These are phyloP conservation scores for Xylaria castorea DNA, from an alignment of 495 filamentous ascomycete genomes.

Conservation along the genomic window DNA sequence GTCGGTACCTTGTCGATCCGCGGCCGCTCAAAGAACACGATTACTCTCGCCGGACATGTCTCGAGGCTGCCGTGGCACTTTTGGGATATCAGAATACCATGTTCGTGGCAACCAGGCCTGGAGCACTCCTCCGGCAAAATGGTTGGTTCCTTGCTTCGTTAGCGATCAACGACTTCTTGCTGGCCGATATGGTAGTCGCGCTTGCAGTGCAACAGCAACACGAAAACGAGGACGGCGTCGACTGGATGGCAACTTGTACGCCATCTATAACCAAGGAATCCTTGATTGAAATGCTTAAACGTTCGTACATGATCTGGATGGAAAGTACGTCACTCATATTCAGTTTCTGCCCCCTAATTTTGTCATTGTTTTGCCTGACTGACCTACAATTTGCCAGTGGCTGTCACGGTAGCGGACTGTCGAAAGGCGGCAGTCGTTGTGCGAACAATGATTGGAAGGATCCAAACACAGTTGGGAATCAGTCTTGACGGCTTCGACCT, in stretches of 20 bases:
- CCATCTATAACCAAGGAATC: slow-evolving; percentile 37
- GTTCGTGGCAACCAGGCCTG: slow-evolving; percentile 47
- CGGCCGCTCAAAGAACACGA: slow-evolving; percentile 65
- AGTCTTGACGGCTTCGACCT: not conserved
- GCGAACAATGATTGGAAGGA: slow-evolving; percentile 35
- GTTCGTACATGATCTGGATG: slow-evolving; percentile 44
- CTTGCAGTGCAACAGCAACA: slow-evolving; percentile 46
- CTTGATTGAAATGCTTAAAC: slow-evolving; percentile 37
- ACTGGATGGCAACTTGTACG: slow-evolving; percentile 36
- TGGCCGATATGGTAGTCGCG: slow-evolving; percentile 56
- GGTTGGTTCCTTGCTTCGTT: slow-evolving; percentile 53
- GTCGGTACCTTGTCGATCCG: slow-evolving; percentile 68
- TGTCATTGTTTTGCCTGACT: not conserved
- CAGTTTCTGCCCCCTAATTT: not conserved
- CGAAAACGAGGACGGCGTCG: slow-evolving; percentile 36
- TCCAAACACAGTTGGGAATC: slow-evolving; percentile 30
- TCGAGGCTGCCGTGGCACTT: slow-evolving; percentile 71
- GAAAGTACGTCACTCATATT: slow-evolving; percentile 30
- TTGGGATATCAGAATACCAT: slow-evolving; percentile 55
- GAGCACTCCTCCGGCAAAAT: slow-evolving; percentile 44
- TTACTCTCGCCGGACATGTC: slow-evolving; percentile 70
- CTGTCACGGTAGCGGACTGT: slow-evolving; percentile 29
- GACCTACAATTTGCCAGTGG: slow-evolving; percentile 25
- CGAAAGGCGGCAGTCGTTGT: slow-evolving; percentile 36
- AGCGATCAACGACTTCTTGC: slow-evolving; percentile 55